Base-by-base conservation (phyloP, 495 filamentous ascomycete species). In the Aspergillus heteromorphus region DNA sequence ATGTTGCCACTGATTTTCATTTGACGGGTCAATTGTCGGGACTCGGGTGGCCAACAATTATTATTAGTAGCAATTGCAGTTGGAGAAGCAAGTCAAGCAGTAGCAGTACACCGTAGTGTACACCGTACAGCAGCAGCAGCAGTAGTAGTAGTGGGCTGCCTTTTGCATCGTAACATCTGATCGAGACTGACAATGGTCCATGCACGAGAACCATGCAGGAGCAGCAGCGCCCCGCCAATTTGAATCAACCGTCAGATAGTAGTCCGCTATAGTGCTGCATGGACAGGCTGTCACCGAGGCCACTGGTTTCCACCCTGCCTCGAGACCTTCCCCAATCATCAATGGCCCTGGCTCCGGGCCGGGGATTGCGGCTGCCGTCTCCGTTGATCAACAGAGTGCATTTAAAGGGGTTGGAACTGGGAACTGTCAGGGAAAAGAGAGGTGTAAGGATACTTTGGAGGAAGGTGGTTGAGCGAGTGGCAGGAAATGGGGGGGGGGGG, bases 201-300 rank as follows among this genome's bases (percentile, higher is more conserved):
- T 63, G 63, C 63, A 61, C 49, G 53, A 58, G 55, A 59, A 60
- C 43, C 60, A 65, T 60, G 55, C 55, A 60, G 57, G 57, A 59
- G 60, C 54, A 45, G 47, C 49, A 54, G 20, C 38, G 59, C 63
- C 59, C 63, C 63, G 63, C 63, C 57, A 48, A 57, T 45, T 50
- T 65, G 63, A 62, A 62, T 65, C 63, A 65, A 65, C 63, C 63
- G 63, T 61, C 57, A 18, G 48, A 55, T 29, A 17, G 56, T 57
- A 59, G 62, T 54, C 48, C 51, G 53, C n/a, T 36, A 53, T 55
- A 54, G 58, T 59, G 45, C 51, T 58, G 57, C 60, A 51, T 49
- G 53, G 49, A 40, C 51, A 29, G 38, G 25, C 49, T 59, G 47
- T 36, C 47, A 42, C 29, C 31, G 42, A 42, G 47, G 51, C 49